Conservation (phyloP, 768 basidiomycete genomes). For the Pseudohyphozyma bogoriensis region DNA sequence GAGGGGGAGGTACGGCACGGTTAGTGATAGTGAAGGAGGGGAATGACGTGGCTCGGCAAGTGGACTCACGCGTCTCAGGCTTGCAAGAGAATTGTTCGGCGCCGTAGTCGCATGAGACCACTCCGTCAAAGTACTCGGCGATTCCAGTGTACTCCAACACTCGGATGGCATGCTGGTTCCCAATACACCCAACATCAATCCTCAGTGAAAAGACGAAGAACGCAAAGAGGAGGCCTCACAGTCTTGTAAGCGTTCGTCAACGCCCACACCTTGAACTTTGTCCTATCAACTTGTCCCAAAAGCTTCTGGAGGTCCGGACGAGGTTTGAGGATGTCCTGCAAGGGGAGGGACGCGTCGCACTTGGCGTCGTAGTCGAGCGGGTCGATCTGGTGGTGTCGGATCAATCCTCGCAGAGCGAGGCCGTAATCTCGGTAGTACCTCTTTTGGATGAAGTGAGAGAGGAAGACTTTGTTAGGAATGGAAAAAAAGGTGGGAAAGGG, state of each 20-base stretch:
- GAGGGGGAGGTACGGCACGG: too few relatives aligned
- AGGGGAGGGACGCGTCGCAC: slow-evolving; percentile 27
- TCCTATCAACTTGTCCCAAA: slow-evolving; percentile 17
- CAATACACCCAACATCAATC: too few relatives aligned
- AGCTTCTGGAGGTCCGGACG: slow-evolving; percentile 5
- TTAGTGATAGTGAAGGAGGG: too few relatives aligned
- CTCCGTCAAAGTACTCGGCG: slow-evolving; percentile 29
- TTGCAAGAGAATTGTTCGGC: slow-evolving; percentile 27
- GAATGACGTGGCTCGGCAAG: too few relatives aligned
- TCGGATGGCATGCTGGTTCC: slow-evolving; percentile 24
- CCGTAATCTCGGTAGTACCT: slow-evolving; percentile 12
- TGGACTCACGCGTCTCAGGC: slow-evolving; percentile 23
- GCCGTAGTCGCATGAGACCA: slow-evolving; percentile 32
- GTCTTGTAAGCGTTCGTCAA: slow-evolving; percentile 28
- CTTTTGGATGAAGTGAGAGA: neutral
- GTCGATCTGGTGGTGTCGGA: slow-evolving; percentile 29
- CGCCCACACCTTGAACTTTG: slow-evolving; percentile 25
- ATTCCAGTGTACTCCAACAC: slow-evolving; percentile 23
- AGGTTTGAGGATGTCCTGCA: slow-evolving; percentile 21
- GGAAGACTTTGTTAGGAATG: too few relatives aligned
- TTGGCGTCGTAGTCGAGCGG: slow-evolving; percentile 21
- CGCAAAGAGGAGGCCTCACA: slow-evolving; percentile 7
- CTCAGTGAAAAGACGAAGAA: too few relatives aligned
- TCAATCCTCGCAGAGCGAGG: slow-evolving; percentile 26
- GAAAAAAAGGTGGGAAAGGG: neutral